Percentiles rank a stretch among this genome's conserved stretches.
Conservation (phyloP, 2,329 filamentous ascomycete species). For the Scorias spongiosa region DNA sequence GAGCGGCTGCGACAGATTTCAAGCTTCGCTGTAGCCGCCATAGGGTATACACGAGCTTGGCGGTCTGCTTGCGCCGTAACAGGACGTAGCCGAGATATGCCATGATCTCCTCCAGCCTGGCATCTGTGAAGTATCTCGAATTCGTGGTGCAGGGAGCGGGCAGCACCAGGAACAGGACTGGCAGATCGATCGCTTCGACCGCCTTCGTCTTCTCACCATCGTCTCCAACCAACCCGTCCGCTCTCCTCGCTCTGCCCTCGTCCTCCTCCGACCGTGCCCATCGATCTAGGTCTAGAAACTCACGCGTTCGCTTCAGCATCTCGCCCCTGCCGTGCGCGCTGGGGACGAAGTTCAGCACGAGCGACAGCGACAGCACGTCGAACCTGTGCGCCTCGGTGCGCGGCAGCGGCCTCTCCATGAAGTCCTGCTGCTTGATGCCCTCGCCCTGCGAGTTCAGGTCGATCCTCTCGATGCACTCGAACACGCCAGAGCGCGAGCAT, state of each 20-base stretch:
- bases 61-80: slow-evolving; percentile 53
- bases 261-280: slow-evolving; percentile 1
- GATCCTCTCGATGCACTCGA: slow-evolving; percentile 63
- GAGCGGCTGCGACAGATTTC: background rate
- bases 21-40: slow-evolving; percentile 40
- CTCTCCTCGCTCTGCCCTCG: slow-evolving; percentile 7
- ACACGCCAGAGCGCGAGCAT: slow-evolving; percentile 55
- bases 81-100: slow-evolving; percentile 55
- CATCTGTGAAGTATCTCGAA: slow-evolving; percentile 72
- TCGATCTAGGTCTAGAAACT: slow-evolving; percentile 43
- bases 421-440: slow-evolving; percentile 76
- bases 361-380: slow-evolving; percentile 77
- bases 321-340: slow-evolving; percentile 58
- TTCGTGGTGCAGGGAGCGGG: slow-evolving; percentile 80
- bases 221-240: slow-evolving; percentile 7
- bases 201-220: background rate
- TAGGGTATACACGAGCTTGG: slow-evolving; percentile 80
- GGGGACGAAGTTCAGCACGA: slow-evolving; percentile 91
- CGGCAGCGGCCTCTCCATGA: slow-evolving; percentile 76
- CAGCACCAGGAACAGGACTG: slow-evolving; percentile 73
- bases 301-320: slow-evolving; percentile 65
- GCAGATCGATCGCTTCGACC: slow-evolving; percentile 28
- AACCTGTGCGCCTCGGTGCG: slow-evolving; percentile 44
- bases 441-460: slow-evolving; percentile 77
- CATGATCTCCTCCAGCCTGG: slow-evolving; percentile 59